Conservation (phyloP, 441 rosid genomes). For the Viola pubescens region DNA sequence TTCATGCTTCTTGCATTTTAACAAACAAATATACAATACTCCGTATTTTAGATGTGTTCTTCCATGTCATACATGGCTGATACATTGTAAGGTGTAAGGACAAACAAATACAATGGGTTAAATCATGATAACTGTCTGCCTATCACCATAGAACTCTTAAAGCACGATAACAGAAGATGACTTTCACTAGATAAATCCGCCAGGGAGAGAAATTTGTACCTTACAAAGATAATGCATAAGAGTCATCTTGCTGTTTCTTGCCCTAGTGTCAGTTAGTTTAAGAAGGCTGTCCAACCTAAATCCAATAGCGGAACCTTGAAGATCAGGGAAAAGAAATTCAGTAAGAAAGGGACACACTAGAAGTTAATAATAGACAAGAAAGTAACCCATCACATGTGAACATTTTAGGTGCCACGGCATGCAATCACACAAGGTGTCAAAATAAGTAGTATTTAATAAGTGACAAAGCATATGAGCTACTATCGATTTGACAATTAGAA, state of each 20-base stretch:
- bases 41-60: background rate
- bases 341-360: background rate
- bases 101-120: background rate
- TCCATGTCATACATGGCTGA: background rate
- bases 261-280: constrained; percentile 87
- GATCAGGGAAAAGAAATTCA: constrained; percentile 8
- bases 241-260: constrained; percentile 84
- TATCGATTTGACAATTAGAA: no score
- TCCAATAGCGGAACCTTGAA: constrained; percentile 83
- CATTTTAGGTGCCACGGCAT: no score
- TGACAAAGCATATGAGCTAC: no score
- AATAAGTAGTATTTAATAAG: no score
- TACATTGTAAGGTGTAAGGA: background rate
- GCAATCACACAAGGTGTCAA: no score
- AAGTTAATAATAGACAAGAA: background rate
- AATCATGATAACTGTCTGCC: background rate
- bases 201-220: constrained; percentile 33
- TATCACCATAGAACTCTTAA: background rate
- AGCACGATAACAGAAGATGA: background rate
- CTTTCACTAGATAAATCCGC: constrained; percentile 6
- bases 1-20: background rate
- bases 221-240: constrained; percentile 99
- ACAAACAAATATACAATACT: background rate
- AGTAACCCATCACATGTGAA: background rate
- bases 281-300: constrained; percentile 93